These are phyloP conservation scores for Vitis rotundifolia DNA, from an alignment of 164 flowering plant genomes.

Conservation along the genomic window DNA sequence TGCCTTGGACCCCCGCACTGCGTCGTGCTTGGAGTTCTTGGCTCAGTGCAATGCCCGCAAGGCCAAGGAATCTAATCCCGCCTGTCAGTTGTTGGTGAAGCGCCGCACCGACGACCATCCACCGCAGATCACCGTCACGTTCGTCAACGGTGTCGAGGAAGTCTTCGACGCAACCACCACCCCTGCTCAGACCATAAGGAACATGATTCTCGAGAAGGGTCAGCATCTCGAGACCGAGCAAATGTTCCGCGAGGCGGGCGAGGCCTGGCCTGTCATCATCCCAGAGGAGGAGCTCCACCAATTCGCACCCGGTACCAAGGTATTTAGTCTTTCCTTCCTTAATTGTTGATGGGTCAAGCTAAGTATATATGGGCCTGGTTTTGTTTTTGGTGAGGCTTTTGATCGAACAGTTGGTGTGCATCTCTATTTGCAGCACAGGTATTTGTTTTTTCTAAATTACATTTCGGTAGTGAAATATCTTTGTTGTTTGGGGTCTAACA, in stretches of 20 bases:
- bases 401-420: constrained; percentile 23
- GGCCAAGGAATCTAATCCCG: constrained; percentile 90
- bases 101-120: constrained; percentile 88
- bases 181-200: constrained; percentile 66
- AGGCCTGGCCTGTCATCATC: constrained; percentile 86
- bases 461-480: too few relatives aligned
- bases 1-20: constrained; percentile 73
- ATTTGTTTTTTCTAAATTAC: too few relatives aligned
- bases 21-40: constrained; percentile 89
- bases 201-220: constrained; percentile 79
- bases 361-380: neutral
- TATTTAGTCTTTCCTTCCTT: constrained; percentile 10
- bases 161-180: constrained; percentile 73
- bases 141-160: constrained; percentile 85
- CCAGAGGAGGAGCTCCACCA: constrained; percentile 75
- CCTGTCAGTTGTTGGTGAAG: constrained; percentile 74
- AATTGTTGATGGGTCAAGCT: neutral
- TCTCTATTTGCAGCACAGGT: neutral
- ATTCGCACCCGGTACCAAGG: constrained; percentile 71
- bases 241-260: constrained; percentile 88
- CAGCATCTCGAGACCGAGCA: constrained; percentile 84
- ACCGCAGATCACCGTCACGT: constrained; percentile 85
- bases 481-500: too few relatives aligned
- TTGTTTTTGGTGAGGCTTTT: constrained; percentile 19
- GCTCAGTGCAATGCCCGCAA: constrained; percentile 91